Conservation (phyloP, 73 alveolate genomes). For the Stentor roeselii region DNA sequence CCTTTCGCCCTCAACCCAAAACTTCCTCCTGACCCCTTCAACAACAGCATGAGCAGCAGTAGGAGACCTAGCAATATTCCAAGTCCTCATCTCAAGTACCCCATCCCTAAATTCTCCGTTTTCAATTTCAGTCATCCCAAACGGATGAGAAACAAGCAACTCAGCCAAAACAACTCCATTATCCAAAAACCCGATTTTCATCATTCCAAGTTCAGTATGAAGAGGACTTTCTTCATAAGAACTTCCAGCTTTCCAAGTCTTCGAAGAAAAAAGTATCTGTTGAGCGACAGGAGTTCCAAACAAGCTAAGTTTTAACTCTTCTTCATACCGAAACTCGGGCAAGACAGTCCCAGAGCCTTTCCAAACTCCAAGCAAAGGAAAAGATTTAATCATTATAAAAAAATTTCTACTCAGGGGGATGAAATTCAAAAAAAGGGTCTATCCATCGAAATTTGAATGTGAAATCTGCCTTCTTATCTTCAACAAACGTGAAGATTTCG, state of each 20-base stretch:
- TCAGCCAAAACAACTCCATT: neutral
- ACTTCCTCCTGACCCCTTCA: neutral
- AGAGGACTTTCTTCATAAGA: neutral
- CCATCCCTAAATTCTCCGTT: neutral
- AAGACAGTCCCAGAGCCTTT: neutral
- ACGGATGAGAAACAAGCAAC: neutral
- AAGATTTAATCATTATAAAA: no score
- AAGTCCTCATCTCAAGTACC: neutral
- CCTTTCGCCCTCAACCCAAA: neutral
- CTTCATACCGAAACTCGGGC: neutral
- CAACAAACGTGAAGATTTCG: no score
- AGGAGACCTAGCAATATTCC: neutral
- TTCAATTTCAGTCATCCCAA: neutral
- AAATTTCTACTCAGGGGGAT: no score
- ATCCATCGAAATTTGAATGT: no score
- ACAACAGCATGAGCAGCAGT: neutral
- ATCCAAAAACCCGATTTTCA: neutral
- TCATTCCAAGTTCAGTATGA: neutral
- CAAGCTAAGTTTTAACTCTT: neutral
- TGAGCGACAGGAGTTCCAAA: neutral
- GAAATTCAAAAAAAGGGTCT: no score
- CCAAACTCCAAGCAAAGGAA: neutral
- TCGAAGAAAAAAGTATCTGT: neutral
- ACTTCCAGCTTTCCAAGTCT: slow-evolving; percentile 1
- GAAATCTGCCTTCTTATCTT: no score